These are phyloP conservation scores for Cupressus sempervirens DNA, from an alignment of 75 land plant species.

Conservation along the genomic window DNA sequence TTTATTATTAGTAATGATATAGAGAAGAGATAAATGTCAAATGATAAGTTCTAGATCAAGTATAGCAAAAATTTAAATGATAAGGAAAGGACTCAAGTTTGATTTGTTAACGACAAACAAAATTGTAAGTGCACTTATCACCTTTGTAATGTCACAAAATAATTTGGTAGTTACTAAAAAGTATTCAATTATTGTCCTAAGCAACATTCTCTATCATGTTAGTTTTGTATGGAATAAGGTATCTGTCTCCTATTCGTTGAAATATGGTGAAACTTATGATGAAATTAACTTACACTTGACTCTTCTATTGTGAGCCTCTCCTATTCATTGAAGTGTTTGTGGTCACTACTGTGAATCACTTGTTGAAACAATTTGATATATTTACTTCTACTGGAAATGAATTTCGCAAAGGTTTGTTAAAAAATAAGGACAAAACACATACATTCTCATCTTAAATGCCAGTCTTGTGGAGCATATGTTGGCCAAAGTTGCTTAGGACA, in stretches of 20 bases:
- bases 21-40: too few relatives aligned
- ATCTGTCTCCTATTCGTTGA: background rate
- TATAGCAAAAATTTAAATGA: too few relatives aligned
- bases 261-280: background rate
- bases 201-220: background rate
- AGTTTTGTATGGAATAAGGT: background rate
- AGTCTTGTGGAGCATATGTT: background rate
- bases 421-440: background rate
- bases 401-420: background rate
- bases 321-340: background rate
- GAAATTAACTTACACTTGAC: background rate
- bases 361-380: background rate
- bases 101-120: conserved; percentile 17
- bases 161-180: background rate
- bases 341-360: background rate
- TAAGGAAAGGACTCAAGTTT: too few relatives aligned
- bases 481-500: background rate
- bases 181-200: background rate
- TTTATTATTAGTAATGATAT: too few relatives aligned
- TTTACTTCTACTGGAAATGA: background rate
- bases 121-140: conserved; percentile 17
- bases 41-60: too few relatives aligned
- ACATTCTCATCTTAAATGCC: background rate
- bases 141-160: background rate
- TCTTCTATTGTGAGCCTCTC: background rate